These are phyloP conservation scores for Sclerotinia sclerotiorum DNA, from an alignment of 2,329 filamentous ascomycete species.

Conservation along the genomic window DNA sequence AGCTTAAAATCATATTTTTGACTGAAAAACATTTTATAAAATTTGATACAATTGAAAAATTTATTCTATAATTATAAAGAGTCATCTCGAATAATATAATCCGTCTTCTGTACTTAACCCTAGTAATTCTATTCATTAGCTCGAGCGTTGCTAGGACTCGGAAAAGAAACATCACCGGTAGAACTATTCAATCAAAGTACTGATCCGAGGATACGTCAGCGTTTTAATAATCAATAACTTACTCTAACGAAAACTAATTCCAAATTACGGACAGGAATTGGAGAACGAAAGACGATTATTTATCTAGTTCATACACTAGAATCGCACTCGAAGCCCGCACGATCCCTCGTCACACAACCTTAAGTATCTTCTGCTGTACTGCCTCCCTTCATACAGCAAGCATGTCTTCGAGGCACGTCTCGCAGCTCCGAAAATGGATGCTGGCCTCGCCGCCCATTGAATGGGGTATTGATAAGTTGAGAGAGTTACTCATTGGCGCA, in stretches of 20 bases:
- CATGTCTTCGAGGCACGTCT: constrained; percentile 56
- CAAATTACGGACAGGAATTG: background rate
- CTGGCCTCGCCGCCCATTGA: constrained; percentile 86
- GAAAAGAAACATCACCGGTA: constrained; percentile 8
- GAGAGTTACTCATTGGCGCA: constrained; percentile 84
- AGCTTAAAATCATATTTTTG: no score
- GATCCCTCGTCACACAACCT: constrained; percentile 8
- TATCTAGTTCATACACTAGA: background rate
- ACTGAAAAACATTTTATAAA: no score
- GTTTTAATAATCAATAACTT: background rate
- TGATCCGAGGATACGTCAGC: constrained; percentile 14
- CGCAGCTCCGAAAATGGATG: constrained; percentile 70
- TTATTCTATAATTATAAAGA: no score
- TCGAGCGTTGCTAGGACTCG: background rate
- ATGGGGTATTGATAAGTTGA: constrained; percentile 77
- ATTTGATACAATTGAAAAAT: no score
- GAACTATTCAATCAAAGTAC: background rate
- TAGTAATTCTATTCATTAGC: background rate
- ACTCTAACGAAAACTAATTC: background rate
- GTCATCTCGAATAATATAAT: no score
- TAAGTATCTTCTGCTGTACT: background rate
- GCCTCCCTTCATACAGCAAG: background rate
- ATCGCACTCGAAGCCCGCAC: background rate
- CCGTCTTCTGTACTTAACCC: no score
- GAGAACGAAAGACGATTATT: background rate